Percentiles rank a stretch among this genome's conserved stretches.
phyloP scores from a whole-genome alignment of 352 stramenopile genomes.

The Globisporangium barbulae region DNA sequence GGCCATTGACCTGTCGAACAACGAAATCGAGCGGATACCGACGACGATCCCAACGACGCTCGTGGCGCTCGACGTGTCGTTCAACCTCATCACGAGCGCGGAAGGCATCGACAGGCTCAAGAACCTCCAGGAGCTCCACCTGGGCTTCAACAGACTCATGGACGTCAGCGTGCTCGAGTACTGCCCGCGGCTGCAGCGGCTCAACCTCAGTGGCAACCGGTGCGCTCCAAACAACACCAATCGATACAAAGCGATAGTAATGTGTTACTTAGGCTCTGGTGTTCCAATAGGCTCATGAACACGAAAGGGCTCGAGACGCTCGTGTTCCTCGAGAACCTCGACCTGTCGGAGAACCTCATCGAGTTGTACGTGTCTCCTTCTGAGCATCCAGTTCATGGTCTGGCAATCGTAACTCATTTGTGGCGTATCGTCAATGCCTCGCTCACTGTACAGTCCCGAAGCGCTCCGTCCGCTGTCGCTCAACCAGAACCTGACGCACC shows the following conservation, averaged over 20 bases:
- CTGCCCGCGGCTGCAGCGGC: slow-evolving; percentile 46
- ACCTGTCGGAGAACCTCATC: slow-evolving; percentile 77
- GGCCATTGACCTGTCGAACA: slow-evolving; percentile 72
- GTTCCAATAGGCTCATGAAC: slow-evolving; percentile 34
- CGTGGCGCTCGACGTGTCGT: slow-evolving; percentile 62
- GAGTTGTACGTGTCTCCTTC: slow-evolving; percentile 41
- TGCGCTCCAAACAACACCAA: slow-evolving; percentile 14
- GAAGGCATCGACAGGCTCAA: slow-evolving; percentile 59
- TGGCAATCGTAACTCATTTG: not conserved
- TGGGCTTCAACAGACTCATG: slow-evolving; percentile 62
- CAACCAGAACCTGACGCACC: slow-evolving; percentile 66
- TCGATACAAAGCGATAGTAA: not conserved
- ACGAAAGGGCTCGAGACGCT: slow-evolving; percentile 72
- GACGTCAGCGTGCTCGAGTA: slow-evolving; percentile 67
- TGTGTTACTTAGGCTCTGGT: not conserved
- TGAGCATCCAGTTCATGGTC: not conserved
- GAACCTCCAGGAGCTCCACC: slow-evolving; percentile 58
- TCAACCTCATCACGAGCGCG: slow-evolving; percentile 50
- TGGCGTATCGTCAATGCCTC: too few relatives aligned
- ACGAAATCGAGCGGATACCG: slow-evolving; percentile 65
- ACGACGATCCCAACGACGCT: slow-evolving; percentile 39
- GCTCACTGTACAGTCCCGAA: slow-evolving; percentile 35
- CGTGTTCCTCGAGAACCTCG: slow-evolving; percentile 48
- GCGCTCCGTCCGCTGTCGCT: slow-evolving; percentile 58
- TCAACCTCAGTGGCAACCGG: slow-evolving; percentile 76